Percentiles rank a stretch among this genome's conserved stretches.
These are phyloP conservation scores for Solanum arcanum DNA, from an alignment of 257 asterid species.

Conservation along the genomic window DNA sequence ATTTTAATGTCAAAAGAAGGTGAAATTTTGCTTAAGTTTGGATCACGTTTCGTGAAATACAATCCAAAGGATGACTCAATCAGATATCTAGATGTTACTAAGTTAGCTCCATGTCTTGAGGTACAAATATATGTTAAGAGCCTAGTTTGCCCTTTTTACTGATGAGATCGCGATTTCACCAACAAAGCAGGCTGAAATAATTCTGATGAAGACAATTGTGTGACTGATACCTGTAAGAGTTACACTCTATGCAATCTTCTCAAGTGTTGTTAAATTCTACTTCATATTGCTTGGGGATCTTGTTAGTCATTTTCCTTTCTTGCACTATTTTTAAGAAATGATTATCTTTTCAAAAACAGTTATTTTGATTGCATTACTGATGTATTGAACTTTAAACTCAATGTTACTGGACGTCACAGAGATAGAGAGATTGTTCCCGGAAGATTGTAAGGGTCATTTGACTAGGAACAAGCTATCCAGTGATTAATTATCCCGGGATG, in stretches of 20 bases:
- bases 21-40: neutral
- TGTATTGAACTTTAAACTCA: neutral
- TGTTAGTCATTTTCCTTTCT: neutral
- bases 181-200: neutral
- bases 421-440: neutral
- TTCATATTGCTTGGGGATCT: neutral
- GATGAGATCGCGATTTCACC: neutral
- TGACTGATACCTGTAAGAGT: neutral
- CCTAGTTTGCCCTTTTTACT: neutral
- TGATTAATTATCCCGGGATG: neutral
- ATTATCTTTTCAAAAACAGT: neutral
- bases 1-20: neutral
- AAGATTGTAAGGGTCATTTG: neutral
- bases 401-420: rapidly evolving
- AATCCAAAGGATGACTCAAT: neutral
- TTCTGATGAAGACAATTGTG: neutral
- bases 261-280: neutral
- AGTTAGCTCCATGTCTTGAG: neutral
- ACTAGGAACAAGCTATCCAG: neutral
- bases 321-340: neutral
- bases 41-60: neutral
- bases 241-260: neutral
- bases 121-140: neutral
- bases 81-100: neutral
- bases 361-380: neutral